Percentiles rank a stretch among this genome's conserved stretches.
phyloP scores from a whole-genome alignment of 1,139 yeast species.

The Yamadazyma mexicana region DNA sequence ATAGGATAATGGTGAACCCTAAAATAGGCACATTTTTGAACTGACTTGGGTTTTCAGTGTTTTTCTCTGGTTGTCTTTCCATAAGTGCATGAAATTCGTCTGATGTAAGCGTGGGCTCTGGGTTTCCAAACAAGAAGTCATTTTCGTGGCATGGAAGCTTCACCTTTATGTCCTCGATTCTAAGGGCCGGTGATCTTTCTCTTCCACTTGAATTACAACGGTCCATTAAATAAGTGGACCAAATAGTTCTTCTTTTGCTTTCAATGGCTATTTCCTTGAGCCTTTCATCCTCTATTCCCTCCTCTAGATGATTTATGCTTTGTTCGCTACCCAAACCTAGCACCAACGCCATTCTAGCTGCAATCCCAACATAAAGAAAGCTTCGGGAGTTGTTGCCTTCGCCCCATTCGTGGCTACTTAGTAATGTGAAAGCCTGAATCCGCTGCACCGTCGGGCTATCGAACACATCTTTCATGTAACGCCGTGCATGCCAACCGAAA shows the following conservation, averaged over 20 bases:
- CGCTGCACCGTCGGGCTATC: conserved; percentile 39
- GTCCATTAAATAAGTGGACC: conserved; percentile 47
- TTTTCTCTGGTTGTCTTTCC: background rate
- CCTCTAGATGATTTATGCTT: conserved; percentile 11
- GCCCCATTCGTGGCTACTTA: conserved; percentile 46
- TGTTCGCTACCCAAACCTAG: conserved; percentile 32
- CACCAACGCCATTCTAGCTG: conserved; percentile 40
- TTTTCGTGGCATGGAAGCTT: conserved; percentile 25
- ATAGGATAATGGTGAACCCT: conserved; percentile 27
- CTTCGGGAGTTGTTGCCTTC: conserved; percentile 39
- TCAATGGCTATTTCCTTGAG: conserved; percentile 23
- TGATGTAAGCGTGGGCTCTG: conserved; percentile 15
- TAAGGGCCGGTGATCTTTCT: conserved; percentile 31
- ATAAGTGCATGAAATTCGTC: conserved; percentile 11
- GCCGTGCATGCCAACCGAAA: conserved; percentile 41
- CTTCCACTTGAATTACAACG: conserved; percentile 40
- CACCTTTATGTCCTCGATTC: conserved; percentile 23
- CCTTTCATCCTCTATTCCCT: conserved; percentile 11
- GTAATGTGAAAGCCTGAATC: conserved; percentile 34
- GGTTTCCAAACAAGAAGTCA: conserved; percentile 24
- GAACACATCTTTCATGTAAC: conserved; percentile 28
- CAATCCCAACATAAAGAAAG: conserved; percentile 37
- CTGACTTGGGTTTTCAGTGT: no score
- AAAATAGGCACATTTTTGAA: conserved; percentile 7
- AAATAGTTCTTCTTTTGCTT: conserved; percentile 34